A percentile compares a stretch with the other conserved stretches of the same genome.
These are phyloP conservation scores for Umbilicaria muhlenbergii DNA, from an alignment of 495 filamentous ascomycete species.

Conservation along the genomic window DNA sequence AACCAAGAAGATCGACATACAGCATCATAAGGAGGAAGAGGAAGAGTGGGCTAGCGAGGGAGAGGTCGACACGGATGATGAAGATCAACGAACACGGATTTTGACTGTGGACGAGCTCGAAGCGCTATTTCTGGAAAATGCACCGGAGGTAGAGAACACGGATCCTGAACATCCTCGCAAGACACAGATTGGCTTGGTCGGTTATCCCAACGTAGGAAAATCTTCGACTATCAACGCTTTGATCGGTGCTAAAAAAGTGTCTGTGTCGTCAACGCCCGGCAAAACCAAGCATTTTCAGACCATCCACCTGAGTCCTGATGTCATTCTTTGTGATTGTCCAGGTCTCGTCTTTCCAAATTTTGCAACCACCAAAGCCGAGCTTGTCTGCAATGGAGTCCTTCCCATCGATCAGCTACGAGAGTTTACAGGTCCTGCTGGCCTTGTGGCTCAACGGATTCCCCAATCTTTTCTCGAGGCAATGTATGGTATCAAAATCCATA, in stretches of 20 bases:
- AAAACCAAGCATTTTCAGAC: constrained; percentile 99
- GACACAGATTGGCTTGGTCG: constrained; percentile 82
- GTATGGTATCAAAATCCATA: constrained; percentile 82
- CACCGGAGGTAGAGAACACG: constrained; percentile 32
- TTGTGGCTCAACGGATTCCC: constrained; percentile 89
- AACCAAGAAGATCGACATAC: constrained; percentile 22
- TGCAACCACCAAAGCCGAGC: constrained; percentile 87
- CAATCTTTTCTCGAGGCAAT: constrained; percentile 75
- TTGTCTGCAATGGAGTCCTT: constrained; percentile 89
- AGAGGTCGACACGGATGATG: constrained; percentile 24
- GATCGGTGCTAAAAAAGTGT: constrained; percentile 95
- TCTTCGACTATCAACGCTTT: constrained; percentile 98
- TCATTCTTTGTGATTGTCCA: constrained; percentile 94
- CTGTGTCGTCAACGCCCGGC: constrained; percentile 90
- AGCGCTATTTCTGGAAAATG: constrained; percentile 65
- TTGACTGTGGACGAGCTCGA: constrained; percentile 87
- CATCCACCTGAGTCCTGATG: constrained; percentile 75
- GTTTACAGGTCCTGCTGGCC: constrained; percentile 70
- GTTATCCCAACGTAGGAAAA: constrained; percentile 98
- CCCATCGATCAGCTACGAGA: constrained; percentile 96
- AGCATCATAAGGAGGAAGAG: constrained; percentile 14
- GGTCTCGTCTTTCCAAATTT: constrained; percentile 99
- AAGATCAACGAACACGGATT: constrained; percentile 55
- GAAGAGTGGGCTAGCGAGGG: constrained; percentile 24
- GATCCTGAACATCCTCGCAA: constrained; percentile 39